Percentiles rank a stretch among this genome's conserved stretches.
Evolutionary conservation across 2,329 filamentous ascomycete species (phyloP).

Genomic region (Colletotrichum sp.): DNA sequence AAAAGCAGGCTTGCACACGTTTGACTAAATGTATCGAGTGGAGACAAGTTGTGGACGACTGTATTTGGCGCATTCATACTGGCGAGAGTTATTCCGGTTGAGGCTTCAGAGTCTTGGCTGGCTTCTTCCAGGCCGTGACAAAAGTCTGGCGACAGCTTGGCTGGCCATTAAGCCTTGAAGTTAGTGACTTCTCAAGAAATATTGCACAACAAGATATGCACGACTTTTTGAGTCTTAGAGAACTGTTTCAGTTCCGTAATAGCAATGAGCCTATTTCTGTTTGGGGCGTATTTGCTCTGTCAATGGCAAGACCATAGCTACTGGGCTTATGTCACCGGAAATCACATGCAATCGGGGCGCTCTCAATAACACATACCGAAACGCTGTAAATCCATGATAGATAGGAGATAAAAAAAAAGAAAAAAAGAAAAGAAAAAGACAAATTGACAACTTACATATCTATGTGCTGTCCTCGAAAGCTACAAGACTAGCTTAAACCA

Average conservation of each 20-base stretch:
- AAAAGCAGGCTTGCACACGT: background rate
- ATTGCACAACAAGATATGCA: background rate
- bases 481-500: background rate
- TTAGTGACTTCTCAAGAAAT: background rate
- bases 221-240: rapidly evolving
- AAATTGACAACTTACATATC: background rate
- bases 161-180: background rate
- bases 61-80: background rate
- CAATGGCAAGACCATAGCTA: no score
- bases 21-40: background rate
- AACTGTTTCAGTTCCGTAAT: background rate
- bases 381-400: background rate
- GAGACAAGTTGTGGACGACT: background rate
- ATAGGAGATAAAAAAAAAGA: background rate
- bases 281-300: no score
- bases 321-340: background rate
- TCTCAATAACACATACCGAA: no score
- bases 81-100: background rate
- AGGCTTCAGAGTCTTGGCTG: background rate
- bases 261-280: no score
- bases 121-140: background rate
- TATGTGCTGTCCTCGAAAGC: background rate
- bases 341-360: no score
- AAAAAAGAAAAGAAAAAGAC: background rate
- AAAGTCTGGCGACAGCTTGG: rapidly evolving